Evolutionary conservation across 148 eudicot genomes (phyloP), one percentile per base, ranked within the genome.

Genomic region (Amaranthus palmeri): DNA sequence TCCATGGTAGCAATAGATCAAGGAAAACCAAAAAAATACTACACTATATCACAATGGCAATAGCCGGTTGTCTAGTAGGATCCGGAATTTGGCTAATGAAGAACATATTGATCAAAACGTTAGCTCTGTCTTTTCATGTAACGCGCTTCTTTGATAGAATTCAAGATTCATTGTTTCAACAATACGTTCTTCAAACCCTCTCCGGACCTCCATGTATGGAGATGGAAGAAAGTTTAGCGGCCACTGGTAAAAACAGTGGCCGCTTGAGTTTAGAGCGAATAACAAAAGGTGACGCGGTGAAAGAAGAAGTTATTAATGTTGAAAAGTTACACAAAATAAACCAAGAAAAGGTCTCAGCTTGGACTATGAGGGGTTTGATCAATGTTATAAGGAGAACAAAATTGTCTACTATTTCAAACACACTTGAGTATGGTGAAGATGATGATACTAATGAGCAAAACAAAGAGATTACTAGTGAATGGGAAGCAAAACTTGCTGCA

Each of bases 341-440:
- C 64, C 87, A 86, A 67, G 92, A 77, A 46, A 91, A 86, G 68
- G 87, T 93, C 43, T 89, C 97, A 51, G 89, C 98, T 17, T 89
- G 97, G 96, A 91, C 97, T 49, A 89, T 93, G 91, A 83, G 77
- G 72, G 92, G 97, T 64, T 71, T 93, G 63, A 80, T 88, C 70
- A 82, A 81, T 55, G 83, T 90, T 66, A 86, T 91, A 63, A 78
- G 85, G 77, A 74, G 76, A 64, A 68, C 91, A 36, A 86, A 86
- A 51, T 56, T 91, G 71, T 81, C 90, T 2, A 91, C 97, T n/a
- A 75, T 91, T 36, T 86, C 95, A 4, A 78, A 74, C 61, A 74
- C 77, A 44, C 85, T 89, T 18, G 88, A 85, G 48, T 82, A 66
- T 56, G 79, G 68, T 8, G 68, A 68, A 46, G 83, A 86, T 74